Base-by-base conservation (phyloP, 2,329 filamentous ascomycete species). In the Fusarium buharicum region DNA sequence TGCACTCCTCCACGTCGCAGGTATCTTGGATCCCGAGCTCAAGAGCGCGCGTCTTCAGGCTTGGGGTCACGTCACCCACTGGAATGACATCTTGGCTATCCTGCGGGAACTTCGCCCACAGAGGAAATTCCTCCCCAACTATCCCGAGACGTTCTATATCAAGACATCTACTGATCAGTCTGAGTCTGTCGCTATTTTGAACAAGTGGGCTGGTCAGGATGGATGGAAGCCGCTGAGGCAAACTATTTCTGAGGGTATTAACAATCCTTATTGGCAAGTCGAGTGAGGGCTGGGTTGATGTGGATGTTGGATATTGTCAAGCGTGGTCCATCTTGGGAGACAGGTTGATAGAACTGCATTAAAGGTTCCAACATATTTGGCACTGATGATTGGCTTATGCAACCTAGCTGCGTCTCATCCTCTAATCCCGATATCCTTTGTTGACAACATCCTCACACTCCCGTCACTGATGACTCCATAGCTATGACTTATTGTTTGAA, bases 21-120 rank as follows among this genome's bases (percentile, higher is more conserved):
- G 31, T 4, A 22, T 52, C 6, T 10, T 62, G 4, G 59, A 64
- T 14, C 40, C 39, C 2, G 38, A 55, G 7, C 6, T 55, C 13
- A 50, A 62, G 8, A 40, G 52, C 4, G 46, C 50, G 27, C 48
- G 50, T 7, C 33, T 64, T 2, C 58, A 64, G 8, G 10, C 20
- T 1, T 64, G 61, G 61, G 61, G 38, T 0, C 38, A 50, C 1
- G 27, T 18, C 18, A n/a, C 20, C 5, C 57, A 62, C 17, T 62
- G 50, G 50, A 64, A 64, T 1, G 50, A 64, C 2, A 38, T 59
- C 4, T 24, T 64, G 1, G 28, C 50, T 6, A 37, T 48, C 16
- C n/a, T 62, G 6, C 54, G 59, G 1, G 27, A 50, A 24, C 14
- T 59, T 22, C 37, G 48, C 1, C 50, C 61, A 0, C 14, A 55